phyloP scores from a whole-genome alignment of 805 yeast genomes.

The Saitoella complicata region DNA sequence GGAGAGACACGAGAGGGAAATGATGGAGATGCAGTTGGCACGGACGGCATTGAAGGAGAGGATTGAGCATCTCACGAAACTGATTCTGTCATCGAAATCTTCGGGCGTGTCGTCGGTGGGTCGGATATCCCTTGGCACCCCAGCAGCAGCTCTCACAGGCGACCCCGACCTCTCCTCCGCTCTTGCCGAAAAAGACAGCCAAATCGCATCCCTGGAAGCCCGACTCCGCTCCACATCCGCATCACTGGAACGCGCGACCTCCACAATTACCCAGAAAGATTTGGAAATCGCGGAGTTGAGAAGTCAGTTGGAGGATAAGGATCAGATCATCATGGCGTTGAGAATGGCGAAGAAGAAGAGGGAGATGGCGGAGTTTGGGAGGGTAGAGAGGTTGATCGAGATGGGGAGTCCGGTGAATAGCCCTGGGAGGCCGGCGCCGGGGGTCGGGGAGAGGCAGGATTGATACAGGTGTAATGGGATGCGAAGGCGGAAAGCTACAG shows the following conservation, averaged over 20 bases:
- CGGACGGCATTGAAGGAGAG: slow-evolving; percentile 11
- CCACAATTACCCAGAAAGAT: slow-evolving; percentile 1
- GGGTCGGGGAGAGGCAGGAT: too few species aligned
- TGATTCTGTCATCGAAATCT: slow-evolving; percentile 2
- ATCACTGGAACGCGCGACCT: slow-evolving; percentile 1
- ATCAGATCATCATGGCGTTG: background rate
- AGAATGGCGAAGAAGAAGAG: background rate
- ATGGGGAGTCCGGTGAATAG: too few species aligned
- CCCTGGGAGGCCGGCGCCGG: too few species aligned
- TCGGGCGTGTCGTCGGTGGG: too few species aligned
- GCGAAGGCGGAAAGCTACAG: too few species aligned
- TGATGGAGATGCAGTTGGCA: slow-evolving; percentile 10
- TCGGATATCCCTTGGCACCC: too few species aligned
- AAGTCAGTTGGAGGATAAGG: background rate
- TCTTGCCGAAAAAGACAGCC: background rate
- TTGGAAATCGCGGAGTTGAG: slow-evolving; percentile 1
- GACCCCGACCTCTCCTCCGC: background rate
- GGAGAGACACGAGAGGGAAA: slow-evolving; percentile 6
- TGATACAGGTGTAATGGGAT: too few species aligned
- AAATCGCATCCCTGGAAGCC: background rate
- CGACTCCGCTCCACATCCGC: background rate
- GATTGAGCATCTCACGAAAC: slow-evolving; percentile 10
- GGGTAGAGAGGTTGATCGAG: too few species aligned
- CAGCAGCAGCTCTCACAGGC: too few species aligned
- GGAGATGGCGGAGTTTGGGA: slow-evolving; percentile 1